Conservation (phyloP, 257 asterid species). For the Solanum chiquidenum region DNA sequence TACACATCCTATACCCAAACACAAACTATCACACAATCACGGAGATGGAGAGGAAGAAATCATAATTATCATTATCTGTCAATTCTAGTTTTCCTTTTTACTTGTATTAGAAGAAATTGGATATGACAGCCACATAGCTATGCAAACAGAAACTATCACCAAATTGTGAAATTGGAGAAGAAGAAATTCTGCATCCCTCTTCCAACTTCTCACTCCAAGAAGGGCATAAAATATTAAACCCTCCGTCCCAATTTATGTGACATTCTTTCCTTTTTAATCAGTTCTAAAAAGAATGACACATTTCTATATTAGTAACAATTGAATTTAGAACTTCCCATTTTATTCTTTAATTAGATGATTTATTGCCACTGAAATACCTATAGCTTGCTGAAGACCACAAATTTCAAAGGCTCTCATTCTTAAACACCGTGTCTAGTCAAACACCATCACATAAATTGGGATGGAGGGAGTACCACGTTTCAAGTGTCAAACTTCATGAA, state of each 20-base stretch:
- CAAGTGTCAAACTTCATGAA: background rate
- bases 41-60: background rate
- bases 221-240: background rate
- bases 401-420: background rate
- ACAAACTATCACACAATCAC: background rate
- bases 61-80: background rate
- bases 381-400: background rate
- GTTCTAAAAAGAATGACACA: background rate
- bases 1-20: background rate
- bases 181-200: background rate
- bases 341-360: background rate
- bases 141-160: background rate
- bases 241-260: background rate
- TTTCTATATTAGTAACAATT: background rate
- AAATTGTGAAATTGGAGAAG: background rate
- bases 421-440: background rate
- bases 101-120: background rate
- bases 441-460: background rate
- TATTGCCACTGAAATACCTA: background rate
- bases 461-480: background rate
- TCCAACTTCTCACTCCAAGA: background rate
- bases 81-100: background rate
- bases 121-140: background rate
- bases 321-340: background rate
- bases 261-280: background rate